Evolutionary conservation across 805 yeast genomes (phyloP).

Genomic region (Zygotorulaspora chibaensis): DNA sequence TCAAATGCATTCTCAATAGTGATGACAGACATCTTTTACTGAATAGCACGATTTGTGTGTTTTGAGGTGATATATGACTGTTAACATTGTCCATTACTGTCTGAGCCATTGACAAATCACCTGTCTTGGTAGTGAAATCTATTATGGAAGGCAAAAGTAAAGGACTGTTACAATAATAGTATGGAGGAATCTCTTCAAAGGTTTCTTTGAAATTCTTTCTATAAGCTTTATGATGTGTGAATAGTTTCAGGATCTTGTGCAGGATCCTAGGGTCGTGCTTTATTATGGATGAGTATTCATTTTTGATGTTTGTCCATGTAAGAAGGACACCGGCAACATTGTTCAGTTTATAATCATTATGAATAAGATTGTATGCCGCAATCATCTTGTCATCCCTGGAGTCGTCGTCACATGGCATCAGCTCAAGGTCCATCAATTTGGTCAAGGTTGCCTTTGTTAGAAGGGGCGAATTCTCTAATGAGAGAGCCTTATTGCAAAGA

Average conservation of each 20-base stretch:
- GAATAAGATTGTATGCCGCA: conserved; percentile 23
- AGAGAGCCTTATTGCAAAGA: conserved; percentile 24
- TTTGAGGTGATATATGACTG: conserved; percentile 12
- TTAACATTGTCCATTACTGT: conserved; percentile 23
- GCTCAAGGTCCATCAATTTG: conserved; percentile 14
- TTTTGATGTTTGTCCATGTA: conserved; percentile 24
- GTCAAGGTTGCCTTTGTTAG: conserved; percentile 17
- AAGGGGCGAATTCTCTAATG: conserved; percentile 12
- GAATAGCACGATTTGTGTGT: conserved; percentile 18
- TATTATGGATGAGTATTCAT: conserved; percentile 13
- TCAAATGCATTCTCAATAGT: conserved; percentile 25
- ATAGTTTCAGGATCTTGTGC: conserved; percentile 21
- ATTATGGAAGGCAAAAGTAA: conserved; percentile 25
- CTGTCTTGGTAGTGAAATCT: conserved; percentile 17
- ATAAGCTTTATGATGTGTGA: conserved; percentile 22
- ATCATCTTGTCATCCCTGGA: conserved; percentile 14
- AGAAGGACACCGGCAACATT: conserved; percentile 27
- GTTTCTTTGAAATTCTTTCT: conserved; percentile 18
- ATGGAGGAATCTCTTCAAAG: conserved; percentile 16
- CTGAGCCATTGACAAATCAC: conserved; percentile 16
- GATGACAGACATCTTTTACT: conserved; percentile 24
- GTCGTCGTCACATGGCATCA: conserved; percentile 1
- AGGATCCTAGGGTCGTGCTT: conserved; percentile 28
- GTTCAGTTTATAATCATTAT: conserved; percentile 17
- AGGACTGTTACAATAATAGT: conserved; percentile 25